Base-by-base conservation (phyloP, 257 asterid genomes). In the Petunia secreta region DNA sequence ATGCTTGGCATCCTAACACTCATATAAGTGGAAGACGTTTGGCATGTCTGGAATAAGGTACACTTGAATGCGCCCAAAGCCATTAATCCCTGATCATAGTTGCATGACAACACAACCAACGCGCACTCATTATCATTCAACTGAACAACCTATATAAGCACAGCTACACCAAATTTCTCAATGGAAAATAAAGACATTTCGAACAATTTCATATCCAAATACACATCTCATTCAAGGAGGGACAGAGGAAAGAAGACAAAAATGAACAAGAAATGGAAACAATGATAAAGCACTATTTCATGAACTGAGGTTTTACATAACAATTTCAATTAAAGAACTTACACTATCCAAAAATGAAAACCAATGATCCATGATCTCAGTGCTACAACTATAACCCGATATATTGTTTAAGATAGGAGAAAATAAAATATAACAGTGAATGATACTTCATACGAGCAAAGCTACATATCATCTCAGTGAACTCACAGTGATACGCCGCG, bases 311-410 rank as follows among this genome's bases (percentile, higher is more conserved):
- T 43, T 71, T 50, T 48, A 71, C 36, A 13, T 71, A 11, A 52
- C 59, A 50, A 40, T 6, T 34, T 4, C 44, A 34, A 48, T 13
- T 11, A 71, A 71, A 71, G 77, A 50, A 71, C 36, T 71, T 48
- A 14, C 77, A 1, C 48, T 11, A 71, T 50, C 34, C 60, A 71
- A 71, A 71, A 71, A 71, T 71, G 77, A 8, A 50, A 67, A 50
- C 77, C 69, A 34, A 25, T 59, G 54, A 58, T 57, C 59, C 65
- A 37, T 64, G 81, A 62, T 79, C 48, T 5, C 8, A 36, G 59
- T 48, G 48, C 81, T 78, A 60, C 66, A 52, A 77, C 69, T 44
- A 63, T 50, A 60, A 38, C 59, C 81, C 69, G 11, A 63, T 25
- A 63, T 16, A 63, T 60, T 50, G 46, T 50, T 60, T 60, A 46